Base-by-base conservation (phyloP, 441 rosid genomes). In the Croton setiger region DNA sequence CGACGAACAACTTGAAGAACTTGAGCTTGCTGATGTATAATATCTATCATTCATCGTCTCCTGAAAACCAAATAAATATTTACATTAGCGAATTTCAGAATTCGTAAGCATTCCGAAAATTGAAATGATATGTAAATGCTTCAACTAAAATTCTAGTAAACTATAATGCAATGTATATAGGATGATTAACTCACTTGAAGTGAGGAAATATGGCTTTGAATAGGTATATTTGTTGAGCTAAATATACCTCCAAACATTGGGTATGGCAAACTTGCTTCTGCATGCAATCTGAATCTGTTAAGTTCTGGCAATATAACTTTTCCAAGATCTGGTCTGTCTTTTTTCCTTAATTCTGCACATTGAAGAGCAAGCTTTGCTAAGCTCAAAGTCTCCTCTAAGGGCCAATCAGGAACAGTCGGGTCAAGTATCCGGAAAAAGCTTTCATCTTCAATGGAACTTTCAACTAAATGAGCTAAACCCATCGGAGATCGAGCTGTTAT, bases 271-370 rank as follows among this genome's bases (percentile, higher is more conserved):
- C 49, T 74, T 47, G 76, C 86, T 56, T 85, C 93, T 0, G 87
- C 97, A 47, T 88, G 85, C 12, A 15, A 76, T 66, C 87, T 86
- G 74, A 89, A 73, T 73, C 78, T 80, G 63, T 88, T 74, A 58
- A 91, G 96, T 80, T 78, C 92, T 33, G 93, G 98, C 59, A 93
- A 67, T 58, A 93, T 56, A n/a, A 56, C 81, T 5, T 39, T 74
- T 45, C 86, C 84, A 3, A 93, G 91, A 78, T 93, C 91, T 13
- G 97, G 98, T 74, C 98, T 84, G 79, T 93, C 97, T 76, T 78
- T 93, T 27, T 84, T 76, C 73, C 98, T 84, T 74, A 88, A 61
- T 56, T 93, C 90, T 17, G 97, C 85, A 67, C 97, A 93, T 52
- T 82, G 70, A 62, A 93, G 81, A 75, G 87, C 84, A 44, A 89